Evolutionary conservation across 2,329 filamentous ascomycete species (phyloP).

Genomic region (Stachybotrys elegans): DNA sequence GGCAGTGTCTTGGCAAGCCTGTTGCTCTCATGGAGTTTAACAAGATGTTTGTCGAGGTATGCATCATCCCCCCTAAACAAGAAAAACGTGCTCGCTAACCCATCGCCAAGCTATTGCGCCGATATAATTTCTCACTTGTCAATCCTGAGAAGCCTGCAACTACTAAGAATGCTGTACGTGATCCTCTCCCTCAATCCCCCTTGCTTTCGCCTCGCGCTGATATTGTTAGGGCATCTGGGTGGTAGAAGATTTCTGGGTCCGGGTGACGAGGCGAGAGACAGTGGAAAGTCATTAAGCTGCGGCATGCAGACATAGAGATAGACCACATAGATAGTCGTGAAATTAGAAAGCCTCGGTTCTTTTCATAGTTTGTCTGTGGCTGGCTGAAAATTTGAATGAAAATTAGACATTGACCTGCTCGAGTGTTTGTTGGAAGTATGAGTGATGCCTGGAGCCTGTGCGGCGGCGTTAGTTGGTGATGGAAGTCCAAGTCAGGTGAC

Average conservation of each 20-base stretch:
- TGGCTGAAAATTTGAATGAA: no score
- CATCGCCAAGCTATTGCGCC: background rate
- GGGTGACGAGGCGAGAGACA: background rate
- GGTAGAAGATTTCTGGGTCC: background rate
- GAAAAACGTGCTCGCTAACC: background rate
- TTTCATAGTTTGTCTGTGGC: no score
- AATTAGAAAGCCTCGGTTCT: no score
- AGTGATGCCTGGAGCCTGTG: no score
- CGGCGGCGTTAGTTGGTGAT: no score
- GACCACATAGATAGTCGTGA: no score
- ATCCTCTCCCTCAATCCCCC: background rate
- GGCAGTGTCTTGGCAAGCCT: conserved; percentile 36
- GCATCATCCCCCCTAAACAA: background rate
- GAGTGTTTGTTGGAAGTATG: no score
- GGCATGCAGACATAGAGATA: no score
- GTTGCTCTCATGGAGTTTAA: conserved; percentile 37
- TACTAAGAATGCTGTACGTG: background rate
- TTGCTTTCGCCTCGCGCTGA: background rate
- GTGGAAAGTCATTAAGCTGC: no score
- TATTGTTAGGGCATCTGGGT: background rate
- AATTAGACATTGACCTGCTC: no score
- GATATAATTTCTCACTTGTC: background rate
- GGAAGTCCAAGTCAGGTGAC: no score
- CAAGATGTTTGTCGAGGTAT: conserved; percentile 36
- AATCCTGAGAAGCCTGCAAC: background rate